Conservation (phyloP, 345 rosid genomes). For the Psidium guajava region DNA sequence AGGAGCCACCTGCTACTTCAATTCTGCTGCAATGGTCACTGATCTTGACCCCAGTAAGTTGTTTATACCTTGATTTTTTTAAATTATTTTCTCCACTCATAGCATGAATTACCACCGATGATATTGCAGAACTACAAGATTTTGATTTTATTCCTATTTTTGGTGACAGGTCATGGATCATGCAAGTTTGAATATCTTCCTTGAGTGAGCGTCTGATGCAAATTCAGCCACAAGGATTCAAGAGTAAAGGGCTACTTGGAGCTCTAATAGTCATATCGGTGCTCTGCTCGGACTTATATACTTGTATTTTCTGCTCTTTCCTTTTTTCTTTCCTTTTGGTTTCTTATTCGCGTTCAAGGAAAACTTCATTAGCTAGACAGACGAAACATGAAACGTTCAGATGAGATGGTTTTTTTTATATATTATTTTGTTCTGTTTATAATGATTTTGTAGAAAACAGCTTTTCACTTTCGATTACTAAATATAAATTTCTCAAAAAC, state of each 20-base stretch:
- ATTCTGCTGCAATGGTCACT: slow-evolving; percentile 44
- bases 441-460: neutral
- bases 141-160: neutral
- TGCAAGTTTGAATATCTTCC: slow-evolving; percentile 7
- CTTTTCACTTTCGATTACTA: neutral
- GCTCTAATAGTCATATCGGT: neutral
- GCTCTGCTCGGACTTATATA: too few species aligned
- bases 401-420: neutral
- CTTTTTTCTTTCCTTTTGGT: neutral
- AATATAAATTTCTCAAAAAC: neutral
- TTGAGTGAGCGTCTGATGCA: neutral
- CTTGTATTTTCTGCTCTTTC: neutral
- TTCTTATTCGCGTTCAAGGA: neutral
- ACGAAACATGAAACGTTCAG: neutral
- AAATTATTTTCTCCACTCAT: neutral
- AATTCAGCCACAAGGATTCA: neutral
- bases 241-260: neutral
- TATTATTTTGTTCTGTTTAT: neutral
- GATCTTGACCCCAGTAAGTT: slow-evolving; percentile 51
- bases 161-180: slow-evolving; percentile 8
- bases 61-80: neutral
- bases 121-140: neutral
- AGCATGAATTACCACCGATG: neutral
- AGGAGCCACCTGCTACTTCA: slow-evolving; percentile 57
- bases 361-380: neutral